Evolutionary conservation across 441 rosid species (phyloP).

Genomic region (Melastoma candidum): DNA sequence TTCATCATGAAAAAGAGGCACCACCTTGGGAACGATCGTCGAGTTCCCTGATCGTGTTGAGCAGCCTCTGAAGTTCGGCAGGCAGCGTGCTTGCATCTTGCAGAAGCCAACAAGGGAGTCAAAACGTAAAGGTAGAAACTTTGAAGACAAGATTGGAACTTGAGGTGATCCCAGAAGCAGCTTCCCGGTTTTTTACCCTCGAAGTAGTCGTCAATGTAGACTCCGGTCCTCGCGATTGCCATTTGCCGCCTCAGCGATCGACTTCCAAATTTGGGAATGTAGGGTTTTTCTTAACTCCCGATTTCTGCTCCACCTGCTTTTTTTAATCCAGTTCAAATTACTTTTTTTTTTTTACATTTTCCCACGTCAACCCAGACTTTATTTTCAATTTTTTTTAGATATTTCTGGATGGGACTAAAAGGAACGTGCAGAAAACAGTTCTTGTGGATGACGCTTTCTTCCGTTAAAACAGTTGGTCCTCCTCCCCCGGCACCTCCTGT

Average conservation of each 20-base stretch:
- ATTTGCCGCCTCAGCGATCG: constrained; percentile 14
- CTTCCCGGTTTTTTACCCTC: constrained; percentile 37
- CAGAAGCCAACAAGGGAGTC: neutral
- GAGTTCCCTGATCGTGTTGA: constrained; percentile 82
- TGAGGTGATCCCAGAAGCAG: constrained; percentile 4
- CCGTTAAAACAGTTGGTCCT: too few species aligned
- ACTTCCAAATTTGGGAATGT: constrained; percentile 15
- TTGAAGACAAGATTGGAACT: constrained; percentile 6
- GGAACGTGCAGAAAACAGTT: too few species aligned
- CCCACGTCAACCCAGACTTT: too few species aligned
- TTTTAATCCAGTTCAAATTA: too few species aligned
- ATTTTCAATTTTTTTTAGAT: too few species aligned
- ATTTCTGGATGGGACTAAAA: too few species aligned
- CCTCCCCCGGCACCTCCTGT: too few species aligned
- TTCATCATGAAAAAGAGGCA: neutral
- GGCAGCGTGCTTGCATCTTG: constrained; percentile 83
- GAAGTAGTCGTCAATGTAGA: constrained; percentile 85
- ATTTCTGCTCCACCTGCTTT: too few species aligned
- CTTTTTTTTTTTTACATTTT: too few species aligned
- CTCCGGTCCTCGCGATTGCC: constrained; percentile 96
- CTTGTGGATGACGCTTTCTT: too few species aligned
- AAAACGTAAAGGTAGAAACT: neutral
- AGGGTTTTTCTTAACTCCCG: constrained; percentile 29
- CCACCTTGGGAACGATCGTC: constrained; percentile 88
- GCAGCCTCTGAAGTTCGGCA: constrained; percentile 85